Conservation (phyloP, 192 early-diverging fungal genomes). For the Coemansia furcata region DNA sequence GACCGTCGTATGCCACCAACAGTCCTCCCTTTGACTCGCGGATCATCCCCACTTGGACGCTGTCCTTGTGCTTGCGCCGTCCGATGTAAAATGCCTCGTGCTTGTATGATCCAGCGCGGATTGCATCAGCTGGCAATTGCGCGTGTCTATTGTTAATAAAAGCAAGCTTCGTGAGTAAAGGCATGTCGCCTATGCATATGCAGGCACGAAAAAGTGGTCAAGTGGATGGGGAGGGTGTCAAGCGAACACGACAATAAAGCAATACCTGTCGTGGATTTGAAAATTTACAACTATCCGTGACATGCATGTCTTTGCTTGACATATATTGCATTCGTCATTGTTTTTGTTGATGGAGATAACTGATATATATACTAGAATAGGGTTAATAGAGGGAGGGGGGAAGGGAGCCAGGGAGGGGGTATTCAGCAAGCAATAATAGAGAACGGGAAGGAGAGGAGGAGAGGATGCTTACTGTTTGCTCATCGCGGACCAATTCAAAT, state of each 20-base stretch:
- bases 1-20: slow-evolving; percentile 28
- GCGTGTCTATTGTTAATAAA: slow-evolving; percentile 12
- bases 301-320: background rate
- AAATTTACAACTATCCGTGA: background rate
- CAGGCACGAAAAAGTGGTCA: slow-evolving; percentile 5
- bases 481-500: slow-evolving; percentile 23
- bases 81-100: slow-evolving; percentile 30
- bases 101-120: slow-evolving; percentile 25
- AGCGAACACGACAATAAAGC: background rate
- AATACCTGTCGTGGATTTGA: background rate
- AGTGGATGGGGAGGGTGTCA: slow-evolving; percentile 1
- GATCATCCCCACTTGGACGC: slow-evolving; percentile 39
- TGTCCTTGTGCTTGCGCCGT: slow-evolving; percentile 26
- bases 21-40: slow-evolving; percentile 33
- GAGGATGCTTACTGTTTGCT: slow-evolving; percentile 31
- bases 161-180: background rate
- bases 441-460: background rate
- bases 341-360: background rate
- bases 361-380: background rate
- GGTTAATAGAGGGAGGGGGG: background rate
- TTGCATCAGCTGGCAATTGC: slow-evolving; percentile 26
- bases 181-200: slow-evolving; percentile 2
- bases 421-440: background rate
- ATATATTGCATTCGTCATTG: background rate
- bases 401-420: background rate